phyloP scores from a whole-genome alignment of 306 rosid species.

The Vicia villosa region DNA sequence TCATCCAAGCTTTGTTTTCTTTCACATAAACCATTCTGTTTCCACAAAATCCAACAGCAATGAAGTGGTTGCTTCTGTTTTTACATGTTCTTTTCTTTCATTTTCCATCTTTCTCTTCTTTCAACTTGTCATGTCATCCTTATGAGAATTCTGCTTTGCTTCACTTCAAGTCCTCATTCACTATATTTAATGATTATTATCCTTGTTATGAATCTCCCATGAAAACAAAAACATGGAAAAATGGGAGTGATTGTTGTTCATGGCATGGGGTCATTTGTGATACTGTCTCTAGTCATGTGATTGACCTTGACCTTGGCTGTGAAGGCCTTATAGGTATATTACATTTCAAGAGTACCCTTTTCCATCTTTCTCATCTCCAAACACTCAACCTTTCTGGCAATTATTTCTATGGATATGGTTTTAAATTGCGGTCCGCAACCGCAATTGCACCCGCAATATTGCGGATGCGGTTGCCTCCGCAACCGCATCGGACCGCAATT shows the following conservation, averaged over 20 bases:
- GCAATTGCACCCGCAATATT: too few species aligned
- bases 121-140: neutral
- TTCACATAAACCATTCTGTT: neutral
- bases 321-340: neutral
- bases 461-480: too few species aligned
- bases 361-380: constrained; percentile 6
- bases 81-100: neutral
- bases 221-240: constrained; percentile 19
- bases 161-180: neutral
- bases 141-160: neutral
- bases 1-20: neutral
- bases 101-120: neutral
- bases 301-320: constrained; percentile 14
- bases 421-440: too few species aligned
- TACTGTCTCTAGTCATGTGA: constrained; percentile 7
- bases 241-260: constrained; percentile 27
- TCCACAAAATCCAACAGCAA: neutral
- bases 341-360: constrained; percentile 1
- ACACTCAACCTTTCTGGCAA: constrained; percentile 4
- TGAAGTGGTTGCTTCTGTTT: neutral
- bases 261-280: constrained; percentile 33
- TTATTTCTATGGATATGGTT: neutral
- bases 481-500: too few species aligned
- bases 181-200: fast-evolving
- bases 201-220: fast-evolving